These are phyloP conservation scores for Physcia stellaris DNA, from an alignment of 495 filamentous ascomycete genomes.

Conservation along the genomic window DNA sequence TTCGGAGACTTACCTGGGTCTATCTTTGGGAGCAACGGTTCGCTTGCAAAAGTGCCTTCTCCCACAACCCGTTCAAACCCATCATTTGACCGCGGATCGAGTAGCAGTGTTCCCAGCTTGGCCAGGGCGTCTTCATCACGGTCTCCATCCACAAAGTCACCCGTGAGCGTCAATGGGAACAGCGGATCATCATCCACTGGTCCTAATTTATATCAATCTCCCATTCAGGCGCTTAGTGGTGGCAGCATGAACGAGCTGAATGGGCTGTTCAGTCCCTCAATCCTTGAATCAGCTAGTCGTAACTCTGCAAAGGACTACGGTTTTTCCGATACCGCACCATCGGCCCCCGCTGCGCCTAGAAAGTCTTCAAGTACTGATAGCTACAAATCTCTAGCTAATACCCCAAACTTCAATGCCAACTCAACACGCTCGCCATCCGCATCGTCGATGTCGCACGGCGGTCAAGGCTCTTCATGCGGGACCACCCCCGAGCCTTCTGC, in stretches of 20 bases:
- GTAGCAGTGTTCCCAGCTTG: conserved; percentile 14
- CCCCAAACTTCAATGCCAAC: no score
- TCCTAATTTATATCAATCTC: not conserved
- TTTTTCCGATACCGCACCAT: conserved; percentile 2
- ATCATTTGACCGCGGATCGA: conserved; percentile 15
- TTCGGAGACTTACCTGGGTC: conserved; percentile 55
- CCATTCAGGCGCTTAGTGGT: conserved; percentile 21
- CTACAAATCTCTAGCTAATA: no score
- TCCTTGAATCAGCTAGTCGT: conserved; percentile 23
- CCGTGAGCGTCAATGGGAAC: conserved; percentile 4
- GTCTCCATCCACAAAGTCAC: conserved; percentile 2
- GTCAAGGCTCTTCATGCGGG: conserved; percentile 62
- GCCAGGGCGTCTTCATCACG: conserved; percentile 17
- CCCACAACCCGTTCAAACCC: no score
- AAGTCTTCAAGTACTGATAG: conserved; percentile 6
- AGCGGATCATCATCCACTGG: not conserved
- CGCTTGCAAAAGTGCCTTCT: conserved; percentile 16
- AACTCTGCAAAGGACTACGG: conserved; percentile 10
- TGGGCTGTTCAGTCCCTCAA: conserved; percentile 33
- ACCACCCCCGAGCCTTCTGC: conserved; percentile 58
- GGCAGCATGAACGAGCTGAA: conserved; percentile 21
- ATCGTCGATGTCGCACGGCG: conserved; percentile 36
- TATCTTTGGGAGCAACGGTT: conserved; percentile 39
- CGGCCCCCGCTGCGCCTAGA: conserved; percentile 2
- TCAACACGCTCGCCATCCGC: conserved; percentile 42